Evolutionary conservation across 139 green algal genomes (phyloP), one percentile per base, ranked within the genome.

Genomic region (Chlamydomonas sphaeroides): DNA sequence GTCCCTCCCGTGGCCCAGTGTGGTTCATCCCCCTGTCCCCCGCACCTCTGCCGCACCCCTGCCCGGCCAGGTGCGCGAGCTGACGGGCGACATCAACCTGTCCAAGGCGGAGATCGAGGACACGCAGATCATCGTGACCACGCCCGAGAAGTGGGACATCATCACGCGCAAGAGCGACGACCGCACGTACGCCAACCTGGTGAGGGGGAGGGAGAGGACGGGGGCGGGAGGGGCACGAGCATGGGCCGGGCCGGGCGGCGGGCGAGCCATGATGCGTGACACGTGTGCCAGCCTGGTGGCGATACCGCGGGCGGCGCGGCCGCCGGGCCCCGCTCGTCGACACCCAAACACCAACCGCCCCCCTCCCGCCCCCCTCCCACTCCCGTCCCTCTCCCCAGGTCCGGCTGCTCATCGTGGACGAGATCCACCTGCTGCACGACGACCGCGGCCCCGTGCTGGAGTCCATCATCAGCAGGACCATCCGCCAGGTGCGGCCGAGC

Each of bases 101-200:
- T 97, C 90, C 51, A 95, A 94, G 88, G 66, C 89, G 33, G 95
- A 99, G 92, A 98, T 99, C 69, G 95, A 98, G 49, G 94, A 96
- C 38, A 91, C 91, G 32, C 93, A 98, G 86, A 92, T 99, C 85
- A 99, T 99, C 45, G 94, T 99, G n/a, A 98, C 95, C 30, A 99
- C 97, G 11, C 97, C 97, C 11, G 97, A 99, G 91, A 99, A 99
- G 92, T 99, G 97, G 97, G 97, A 99, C 89, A 99, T 99, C 90
- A 97, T 99, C 88, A 99, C 97, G 0, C 93, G 97, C 75, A 99
- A 99, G 89, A 90, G 68, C n/a, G 95, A 96, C 33, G 96, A 98
- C 85, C 88, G 94, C 76, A 95, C 93, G 26, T 99, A 99, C 91
- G 97, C 97, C 48, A 93, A 97, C 85, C 85, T 95, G 39, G 91